Base-by-base conservation (phyloP, 495 filamentous ascomycete species). In the Staphylotrichum tortipilum region DNA sequence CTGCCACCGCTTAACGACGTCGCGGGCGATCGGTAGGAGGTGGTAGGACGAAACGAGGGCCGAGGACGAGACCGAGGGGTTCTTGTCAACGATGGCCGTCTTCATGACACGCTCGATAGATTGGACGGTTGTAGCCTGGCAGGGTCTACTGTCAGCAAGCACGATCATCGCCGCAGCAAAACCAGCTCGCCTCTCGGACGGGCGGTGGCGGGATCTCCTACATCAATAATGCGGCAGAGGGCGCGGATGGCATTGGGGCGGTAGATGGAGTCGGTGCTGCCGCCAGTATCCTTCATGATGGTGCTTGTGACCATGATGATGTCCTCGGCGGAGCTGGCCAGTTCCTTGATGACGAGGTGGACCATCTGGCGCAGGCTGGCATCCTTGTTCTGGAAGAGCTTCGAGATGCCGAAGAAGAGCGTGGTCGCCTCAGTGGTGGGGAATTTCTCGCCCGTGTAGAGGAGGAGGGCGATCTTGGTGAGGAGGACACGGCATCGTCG, bases 361-460 rank as follows among this genome's bases (percentile, higher is more conserved):
- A 99, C 91, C 91, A 97, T 97, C 75, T 99, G 92, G 60, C 92
- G 89, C 68, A 99, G 78, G 55, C 87, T 89, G 57, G 90, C 87
- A 81, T 99, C 92, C 68, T 95, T 95, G 70, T 96, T 96, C 73
- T 99, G 92, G 77, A 99, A 99, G 50, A 99, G 82, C 75, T 99
- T 99, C 52, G 90, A 95, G 67, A 99, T 97, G 53, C 91, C 89
- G 71, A 99, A 97, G 79, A 99, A 99, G 50, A 99, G 86, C 37
- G 88, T 88, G 24, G 92, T 99, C 54, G 92, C 92, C 78, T 99
- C 92, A 59, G 94, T 92, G 55, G 85, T 89, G 35, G 90, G 92
- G 76, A 97, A 97, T 56, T 81, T 85, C 75, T 99, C 92, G 53
- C 94, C 92, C 22, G 90, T 97, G 71, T 96, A 95, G 54, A 97